Evolutionary conservation across 2,329 filamentous ascomycete species (phyloP), one percentile per base, ranked within the genome.

Genomic region (Apiospora pterosperma): DNA sequence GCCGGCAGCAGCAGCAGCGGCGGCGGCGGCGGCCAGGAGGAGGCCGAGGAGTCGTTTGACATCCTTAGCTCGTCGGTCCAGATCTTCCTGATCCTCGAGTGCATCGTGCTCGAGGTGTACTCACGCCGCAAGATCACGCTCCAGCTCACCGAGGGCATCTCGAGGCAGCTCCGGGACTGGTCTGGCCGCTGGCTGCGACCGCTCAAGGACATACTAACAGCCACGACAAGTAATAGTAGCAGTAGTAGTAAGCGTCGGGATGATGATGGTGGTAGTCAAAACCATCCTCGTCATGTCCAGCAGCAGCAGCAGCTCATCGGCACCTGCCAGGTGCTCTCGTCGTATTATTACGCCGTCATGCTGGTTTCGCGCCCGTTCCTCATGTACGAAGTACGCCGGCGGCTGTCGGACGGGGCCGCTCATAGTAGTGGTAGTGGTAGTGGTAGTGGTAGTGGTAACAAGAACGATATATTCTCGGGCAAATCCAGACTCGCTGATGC

Each of bases 321-420:
- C 0, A 82, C 82, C 0, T 84, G 82, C 34, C 83, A 85, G 70
- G 79, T 84, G 0, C 70, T 86, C 10, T 78, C 81, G 0, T 81
- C 83, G 1, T 86, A 86, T 63, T 85, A 85, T 71, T 86, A 86
- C 64, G 81, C 83, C 1, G 84, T 86, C n/a, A 86, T 86, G 76
- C 76, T 86, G 4, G 83, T 86, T 0, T 84, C 84, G 0, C 76
- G 84, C 1, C 84, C 84, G 0, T 86, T 86, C 61, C 76, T 86
- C 11, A 85, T 86, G 83, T 85, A 84, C 60, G 84, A 86, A 69
- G 74, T 86, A 2, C 82, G 79, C 61, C 77, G 78, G 31, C 76
- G 84, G 0, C 66, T 85, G 4, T 77, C 78, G 0, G 80, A 81
- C 6, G 73, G 69, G 3, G 66, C 73, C 0, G 31, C 66, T 70